A percentile compares a stretch with the other conserved stretches of the same genome.
phyloP scores from a whole-genome alignment of 805 yeast species.

The Schwanniomyces occidentalis region DNA sequence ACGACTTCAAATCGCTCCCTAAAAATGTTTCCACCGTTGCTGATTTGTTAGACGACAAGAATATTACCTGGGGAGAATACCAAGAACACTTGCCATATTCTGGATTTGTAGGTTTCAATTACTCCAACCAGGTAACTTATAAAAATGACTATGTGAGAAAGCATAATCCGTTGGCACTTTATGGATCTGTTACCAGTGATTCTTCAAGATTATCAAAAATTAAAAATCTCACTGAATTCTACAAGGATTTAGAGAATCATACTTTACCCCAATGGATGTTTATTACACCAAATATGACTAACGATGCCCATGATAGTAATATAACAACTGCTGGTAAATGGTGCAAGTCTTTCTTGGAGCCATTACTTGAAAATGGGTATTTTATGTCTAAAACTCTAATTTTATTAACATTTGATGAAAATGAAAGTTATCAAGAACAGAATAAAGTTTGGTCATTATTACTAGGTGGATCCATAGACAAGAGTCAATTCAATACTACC shows the following conservation, averaged over 20 bases:
- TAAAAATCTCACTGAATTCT: slow-evolving; percentile 48
- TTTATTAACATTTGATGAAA: slow-evolving; percentile 52
- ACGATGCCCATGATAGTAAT: slow-evolving; percentile 53
- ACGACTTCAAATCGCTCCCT: slow-evolving; percentile 46
- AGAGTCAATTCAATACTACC: slow-evolving; percentile 39
- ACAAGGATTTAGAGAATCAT: slow-evolving; percentile 38
- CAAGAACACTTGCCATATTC: slow-evolving; percentile 55
- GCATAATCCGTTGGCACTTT: slow-evolving; percentile 49
- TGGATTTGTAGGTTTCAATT: slow-evolving; percentile 51
- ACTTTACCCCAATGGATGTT: slow-evolving; percentile 52
- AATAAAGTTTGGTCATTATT: slow-evolving; percentile 48
- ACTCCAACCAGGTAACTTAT: slow-evolving; percentile 38
- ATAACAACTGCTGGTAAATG: slow-evolving; percentile 47
- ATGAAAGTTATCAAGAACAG: slow-evolving; percentile 41
- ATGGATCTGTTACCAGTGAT: slow-evolving; percentile 37
- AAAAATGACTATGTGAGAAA: slow-evolving; percentile 53
- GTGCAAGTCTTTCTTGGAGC: slow-evolving; percentile 48
- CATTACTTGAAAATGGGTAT: slow-evolving; percentile 44
- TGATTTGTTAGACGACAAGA: slow-evolving; percentile 46
- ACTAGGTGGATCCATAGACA: slow-evolving; percentile 50
- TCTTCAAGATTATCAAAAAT: slow-evolving; percentile 42
- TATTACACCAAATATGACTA: slow-evolving; percentile 55
- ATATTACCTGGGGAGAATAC: slow-evolving; percentile 55
- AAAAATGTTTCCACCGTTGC: slow-evolving; percentile 47
- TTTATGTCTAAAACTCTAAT: slow-evolving; percentile 48